Evolutionary conservation across 2,329 filamentous ascomycete species (phyloP).

Genomic region (Penicillium griseofulvum): DNA sequence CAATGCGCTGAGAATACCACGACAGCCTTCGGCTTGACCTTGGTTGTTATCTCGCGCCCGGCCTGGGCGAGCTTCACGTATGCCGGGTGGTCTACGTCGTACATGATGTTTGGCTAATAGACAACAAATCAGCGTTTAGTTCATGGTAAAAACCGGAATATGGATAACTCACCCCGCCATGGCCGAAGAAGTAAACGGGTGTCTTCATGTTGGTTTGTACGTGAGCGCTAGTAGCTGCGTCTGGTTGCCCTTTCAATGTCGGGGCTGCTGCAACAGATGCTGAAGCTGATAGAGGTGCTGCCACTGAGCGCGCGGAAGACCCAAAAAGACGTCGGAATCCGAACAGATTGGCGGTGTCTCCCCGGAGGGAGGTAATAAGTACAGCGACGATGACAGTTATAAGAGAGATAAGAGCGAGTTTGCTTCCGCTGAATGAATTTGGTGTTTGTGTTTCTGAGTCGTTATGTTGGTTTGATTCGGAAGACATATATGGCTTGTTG

Average conservation of each 20-base stretch:
- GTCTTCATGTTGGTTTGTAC: conserved; percentile 34
- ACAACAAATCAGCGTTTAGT: not conserved
- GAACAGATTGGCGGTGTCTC: conserved; percentile 30
- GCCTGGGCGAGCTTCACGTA: conserved; percentile 63
- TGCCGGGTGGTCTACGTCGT: conserved; percentile 65
- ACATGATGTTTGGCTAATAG: conserved; percentile 61
- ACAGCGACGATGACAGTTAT: conserved; percentile 21
- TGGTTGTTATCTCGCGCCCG: conserved; percentile 67
- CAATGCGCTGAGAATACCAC: conserved; percentile 78
- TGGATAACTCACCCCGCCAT: conserved; percentile 44
- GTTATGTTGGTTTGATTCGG: conserved; percentile 8
- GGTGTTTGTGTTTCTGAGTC: not conserved
- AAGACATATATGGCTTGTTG: conserved; percentile 24
- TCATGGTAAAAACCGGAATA: not conserved
- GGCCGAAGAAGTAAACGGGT: conserved; percentile 54
- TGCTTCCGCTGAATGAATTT: conserved; percentile 1
- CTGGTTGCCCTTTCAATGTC: not conserved
- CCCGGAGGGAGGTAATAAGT: conserved; percentile 17
- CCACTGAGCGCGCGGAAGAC: conserved; percentile 10
- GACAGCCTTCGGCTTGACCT: conserved; percentile 68
- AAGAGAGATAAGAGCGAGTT: conserved; percentile 17
- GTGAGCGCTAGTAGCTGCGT: not conserved
- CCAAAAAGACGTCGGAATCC: conserved; percentile 24
- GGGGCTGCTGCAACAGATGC: not conserved
- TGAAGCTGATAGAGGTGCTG: conserved; percentile 2